Base-by-base conservation (phyloP, 1,139 yeast genomes). In the Blastobotrys illinoisensis region DNA sequence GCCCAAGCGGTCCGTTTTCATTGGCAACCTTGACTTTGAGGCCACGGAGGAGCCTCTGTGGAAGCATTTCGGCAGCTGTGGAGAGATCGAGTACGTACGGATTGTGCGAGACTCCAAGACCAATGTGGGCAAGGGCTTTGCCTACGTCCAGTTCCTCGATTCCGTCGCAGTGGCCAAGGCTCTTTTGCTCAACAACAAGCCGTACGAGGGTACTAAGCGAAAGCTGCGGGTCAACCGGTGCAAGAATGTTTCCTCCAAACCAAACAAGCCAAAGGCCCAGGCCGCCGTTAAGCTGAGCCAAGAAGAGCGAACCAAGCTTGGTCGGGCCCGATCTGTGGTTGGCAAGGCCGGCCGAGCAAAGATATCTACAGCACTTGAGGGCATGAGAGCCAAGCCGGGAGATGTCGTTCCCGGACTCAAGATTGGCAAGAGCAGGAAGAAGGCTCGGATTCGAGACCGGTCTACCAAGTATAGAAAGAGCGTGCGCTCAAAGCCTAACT, bases 101-200 rank as follows among this genome's bases (percentile, higher is more conserved):
- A 79, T 95, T 53, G 81, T 95, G 40, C 83, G 99, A 67, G 99
- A 95, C 69, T 74, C 96, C 18, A 88, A 88, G 72, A 93, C 98
- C 26, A 93, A 95, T 65, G 77, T 93, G 59, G 99, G 99, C 62
- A 95, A 93, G 73, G 99, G 99, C 3, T 91, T 95, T 74, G 99
- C 97, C 4, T 88, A 90, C 69, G 90, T 95, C 36, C 98, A 93
- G 71, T 95, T 91, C 74, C 80, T 78, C 59, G 97, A 91, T 70
- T 74, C 91, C 23, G 80, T 85, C 56, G 78, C 86, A 44, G 97
- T 95, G 13, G 84, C 86, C 60, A 87, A 88, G 67, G 97, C 97
- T 0, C 72, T 95, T 56, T 71, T 89, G 59, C 74, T 89, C 58
- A 81, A 91, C 68, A 95, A 83, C 51, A 85, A 88, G 71, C 80